Base-by-base conservation (phyloP, 163 green algal genomes). In the Scenedesmus sp. region DNA sequence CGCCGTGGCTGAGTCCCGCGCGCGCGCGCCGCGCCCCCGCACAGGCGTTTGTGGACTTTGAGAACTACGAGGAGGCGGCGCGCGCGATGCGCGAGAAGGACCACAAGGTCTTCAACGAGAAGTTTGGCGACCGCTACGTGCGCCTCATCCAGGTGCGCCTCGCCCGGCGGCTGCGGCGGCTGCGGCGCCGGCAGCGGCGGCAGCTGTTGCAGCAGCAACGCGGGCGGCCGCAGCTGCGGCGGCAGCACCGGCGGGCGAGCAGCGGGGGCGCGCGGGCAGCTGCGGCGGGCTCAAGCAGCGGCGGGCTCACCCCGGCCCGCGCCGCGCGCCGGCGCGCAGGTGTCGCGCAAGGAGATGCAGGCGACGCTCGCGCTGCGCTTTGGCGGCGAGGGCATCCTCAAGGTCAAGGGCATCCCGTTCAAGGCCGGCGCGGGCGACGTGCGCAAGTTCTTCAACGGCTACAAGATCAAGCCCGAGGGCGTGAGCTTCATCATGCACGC, bases 41-140 rank as follows among this genome's bases (percentile, higher is more conserved):
- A 34, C 81, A 92, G 87, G 88, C 88, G 0, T 92, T 92, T 83
- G 86, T 92, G 31, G 88, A 92, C 71, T 92, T 92, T 83, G 86
- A 91, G 75, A 83, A 24, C 20, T 57, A 73, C 10, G 88, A 91
- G 26, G 88, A 92, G 71, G 88, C 88, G 11, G 70, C 62, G 11
- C 70, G 81, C 9, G 86, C 84, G 0, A 86, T 90, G 62, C 74
- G 80, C 17, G 84, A 91, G 54, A 86, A 86, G 33, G 88, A 92
- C 71, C 88, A 89, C 84, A 89, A 89, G 75, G 80, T 89, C 13
- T 91, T 92, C 70, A 83, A 82, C 3, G 83, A 87, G 63, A 89
- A 90, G 77, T 89, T 91, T 76, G 84, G 84, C 15, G 84, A 91
- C 58, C 82, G 88, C 71, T 92, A 89, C 47, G 88, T 92, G 44